phyloP scores from a whole-genome alignment of 805 yeast species.

The Wickerhamiella alocasiicola region DNA sequence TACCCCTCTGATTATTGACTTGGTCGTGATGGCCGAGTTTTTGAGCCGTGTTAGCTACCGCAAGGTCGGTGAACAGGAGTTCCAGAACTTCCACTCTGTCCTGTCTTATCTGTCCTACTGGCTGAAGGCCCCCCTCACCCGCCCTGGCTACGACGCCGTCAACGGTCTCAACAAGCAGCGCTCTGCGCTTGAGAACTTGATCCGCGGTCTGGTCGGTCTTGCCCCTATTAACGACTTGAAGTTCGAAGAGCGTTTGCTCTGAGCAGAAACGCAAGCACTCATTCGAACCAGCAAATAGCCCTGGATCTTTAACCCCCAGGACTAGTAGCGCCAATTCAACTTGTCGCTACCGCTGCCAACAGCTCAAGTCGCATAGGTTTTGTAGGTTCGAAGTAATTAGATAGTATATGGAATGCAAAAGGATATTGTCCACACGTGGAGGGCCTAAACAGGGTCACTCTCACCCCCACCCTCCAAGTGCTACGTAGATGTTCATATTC shows the following conservation, averaged over 20 bases:
- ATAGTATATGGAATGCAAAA: too few relatives aligned
- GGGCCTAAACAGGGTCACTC: too few relatives aligned
- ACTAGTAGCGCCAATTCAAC: conserved; percentile 1
- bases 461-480: too few relatives aligned
- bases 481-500: too few relatives aligned
- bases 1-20: conserved; percentile 84
- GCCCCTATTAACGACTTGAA: conserved; percentile 85
- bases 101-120: conserved; percentile 81
- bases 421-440: too few relatives aligned
- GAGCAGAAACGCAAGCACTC: conserved; percentile 5
- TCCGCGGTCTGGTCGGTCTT: conserved; percentile 80
- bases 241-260: conserved; percentile 72
- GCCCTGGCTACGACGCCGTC: conserved; percentile 80
- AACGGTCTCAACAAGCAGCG: conserved; percentile 94
- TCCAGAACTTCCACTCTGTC: conserved; percentile 66
- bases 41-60: conserved; percentile 74
- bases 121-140: conserved; percentile 92
- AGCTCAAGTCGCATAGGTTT: conserved; percentile 6
- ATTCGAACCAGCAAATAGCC: conserved; percentile 4
- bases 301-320: conserved; percentile 2
- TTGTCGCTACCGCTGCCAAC: conserved; percentile 1
- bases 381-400: conserved; percentile 1
- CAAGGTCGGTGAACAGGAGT: conserved; percentile 38
- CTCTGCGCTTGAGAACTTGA: conserved; percentile 77
- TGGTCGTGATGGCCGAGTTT: conserved; percentile 82